Base-by-base conservation (phyloP, 2,329 filamentous ascomycete genomes). In the Neoscytalidium dimidiatum region DNA sequence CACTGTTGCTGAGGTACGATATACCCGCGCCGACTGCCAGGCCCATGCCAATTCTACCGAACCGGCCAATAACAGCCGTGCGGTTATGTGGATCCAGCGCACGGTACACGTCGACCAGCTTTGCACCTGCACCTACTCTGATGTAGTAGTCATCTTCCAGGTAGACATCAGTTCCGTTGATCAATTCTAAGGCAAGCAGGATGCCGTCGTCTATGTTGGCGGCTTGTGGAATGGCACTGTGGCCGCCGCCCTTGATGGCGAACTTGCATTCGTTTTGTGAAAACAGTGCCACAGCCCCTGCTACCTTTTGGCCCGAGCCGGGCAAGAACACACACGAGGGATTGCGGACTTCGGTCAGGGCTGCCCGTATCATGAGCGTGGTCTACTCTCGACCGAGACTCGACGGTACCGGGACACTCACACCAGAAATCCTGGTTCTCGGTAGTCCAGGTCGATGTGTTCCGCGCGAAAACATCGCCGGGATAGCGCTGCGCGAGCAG, bases 241-340 rank as follows among this genome's bases (percentile, higher is more conserved):
- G 81, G 1, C 81, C 81, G 29, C 80, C 81, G 57, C 78, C 75
- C 60, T 79, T 80, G 3, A 83, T 74, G 2, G 79, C 78, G 65
- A 81, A 81, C 41, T 69, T n/a, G 1, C 64, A 65, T 9, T 6
- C 23, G 6, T 60, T 31, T 4, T 51, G 51, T 1, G 61, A 74
- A 9, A 77, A 43, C 38, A 48, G 44, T 13, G 44, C 44, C 9
- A 48, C 44, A 26, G 44, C 44, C 4, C 21, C 44, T 2, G 44
- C 44, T 17, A 48, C 23, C 9, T 26, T 28, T 17, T 48, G 21
- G 7, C 21, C 8, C 1, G 44, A 48, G 11, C 28, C 44, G 21
- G 44, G 44, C 9, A 48, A 21, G 23, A 48, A 48, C 9, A 48
- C 44, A 48, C 44, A 48, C 6, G 44, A 48, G 9, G 44, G 44